Base-by-base conservation (phyloP, 1,284 basidiomycete genomes). In the Apiotrichum brassicae region DNA sequence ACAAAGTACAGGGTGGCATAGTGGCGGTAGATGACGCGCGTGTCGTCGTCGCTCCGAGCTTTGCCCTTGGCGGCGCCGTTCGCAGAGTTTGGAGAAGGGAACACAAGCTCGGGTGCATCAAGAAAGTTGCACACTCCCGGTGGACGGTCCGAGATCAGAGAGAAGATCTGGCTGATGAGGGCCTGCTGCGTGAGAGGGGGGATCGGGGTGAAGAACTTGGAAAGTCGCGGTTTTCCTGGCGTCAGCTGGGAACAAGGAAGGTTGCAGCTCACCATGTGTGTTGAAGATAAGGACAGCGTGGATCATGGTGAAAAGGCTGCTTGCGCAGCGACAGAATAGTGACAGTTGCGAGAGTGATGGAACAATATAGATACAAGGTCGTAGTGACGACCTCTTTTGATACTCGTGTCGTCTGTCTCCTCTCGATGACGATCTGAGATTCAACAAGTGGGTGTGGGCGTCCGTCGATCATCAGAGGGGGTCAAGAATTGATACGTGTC, bases 1-100 rank as follows among this genome's bases (percentile, higher is more conserved):
- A 95, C 92, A 67, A 98, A 98, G 75, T 91, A 93, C 24, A 98
- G 79, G 3, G 94, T 98, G 2, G 94, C 94, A 70, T 97, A 97
- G 72, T 84, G 73, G 43, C 77, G 59, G 58, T 78, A 78, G 37
- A 78, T 75, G 48, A 78, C 71, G 39, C 75, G 60, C 33, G 72
- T 64, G 43, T 77, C 73, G 53, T 76, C 72, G 13, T 66, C 64
- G 16, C 59, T 59, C 33, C 40, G 42, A 46, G 40, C 62, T 54
- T 63, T 61, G 41, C 54, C 54, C 37, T 57, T 44, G 18, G 19
- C 23, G 13, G 22, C 23, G 43, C 46, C 5, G 35, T 35, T 13
- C 22, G 57, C 55, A 24, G 61, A 53, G 33, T 44, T 49, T 13
- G 63, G 61, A 5, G 64, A 63, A 8, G 72, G 72, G 40, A 74